Conservation (phyloP, 805 yeast genomes). For the Yarrowia sp. region DNA sequence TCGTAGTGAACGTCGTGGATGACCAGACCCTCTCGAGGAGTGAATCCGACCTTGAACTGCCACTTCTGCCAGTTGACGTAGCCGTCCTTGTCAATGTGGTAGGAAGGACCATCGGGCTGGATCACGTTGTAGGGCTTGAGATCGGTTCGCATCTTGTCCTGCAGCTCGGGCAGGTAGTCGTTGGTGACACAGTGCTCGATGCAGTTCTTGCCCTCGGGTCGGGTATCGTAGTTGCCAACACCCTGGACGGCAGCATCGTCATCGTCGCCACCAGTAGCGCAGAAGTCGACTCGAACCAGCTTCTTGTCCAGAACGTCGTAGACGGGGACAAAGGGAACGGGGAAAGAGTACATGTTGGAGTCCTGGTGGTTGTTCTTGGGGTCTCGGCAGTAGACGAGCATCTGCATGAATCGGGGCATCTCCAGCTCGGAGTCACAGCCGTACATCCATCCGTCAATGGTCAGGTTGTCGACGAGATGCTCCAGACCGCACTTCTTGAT, state of each 20-base stretch:
- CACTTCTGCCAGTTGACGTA: conserved; percentile 82
- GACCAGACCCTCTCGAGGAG: conserved; percentile 81
- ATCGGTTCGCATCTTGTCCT: conserved; percentile 54
- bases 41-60: conserved; percentile 75
- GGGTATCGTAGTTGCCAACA: conserved; percentile 51
- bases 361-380: conserved; percentile 56
- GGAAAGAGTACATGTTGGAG: conserved; percentile 60
- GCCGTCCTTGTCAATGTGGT: conserved; percentile 58
- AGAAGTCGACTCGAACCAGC: conserved; percentile 74
- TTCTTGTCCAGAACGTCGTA: conserved; percentile 67
- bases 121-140: conserved; percentile 76
- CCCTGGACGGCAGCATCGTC: conserved; percentile 58
- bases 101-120: conserved; percentile 88
- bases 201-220: conserved; percentile 64
- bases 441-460: conserved; percentile 85
- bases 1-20: conserved; percentile 74
- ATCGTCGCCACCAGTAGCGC: conserved; percentile 76
- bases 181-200: conserved; percentile 74
- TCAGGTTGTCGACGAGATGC: conserved; percentile 50
- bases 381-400: conserved; percentile 78
- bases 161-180: conserved; percentile 53
- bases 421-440: conserved; percentile 69
- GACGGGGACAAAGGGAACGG: conserved; percentile 78
- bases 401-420: conserved; percentile 59
- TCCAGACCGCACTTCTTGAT: conserved; percentile 63